Conservation (phyloP, 1,139 yeast species). For the Hemisphaericaspora lyxosophila region DNA sequence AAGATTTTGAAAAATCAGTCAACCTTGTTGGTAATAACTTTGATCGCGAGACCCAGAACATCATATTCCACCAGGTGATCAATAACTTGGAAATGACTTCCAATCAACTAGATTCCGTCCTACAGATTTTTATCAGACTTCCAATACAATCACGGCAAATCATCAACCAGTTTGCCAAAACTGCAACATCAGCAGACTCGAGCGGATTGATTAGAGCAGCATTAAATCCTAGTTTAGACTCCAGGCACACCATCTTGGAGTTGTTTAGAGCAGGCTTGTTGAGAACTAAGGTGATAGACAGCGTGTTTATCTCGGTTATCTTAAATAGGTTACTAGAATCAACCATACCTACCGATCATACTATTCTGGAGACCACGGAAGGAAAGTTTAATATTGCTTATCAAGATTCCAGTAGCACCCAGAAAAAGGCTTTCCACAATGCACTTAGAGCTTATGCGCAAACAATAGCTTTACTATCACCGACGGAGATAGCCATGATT, state of each 20-base stretch:
- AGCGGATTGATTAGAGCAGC: background rate
- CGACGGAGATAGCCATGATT: conserved; percentile 16
- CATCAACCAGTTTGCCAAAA: conserved; percentile 2
- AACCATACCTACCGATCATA: conserved; percentile 4
- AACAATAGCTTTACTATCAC: conserved; percentile 25
- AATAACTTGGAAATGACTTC: background rate
- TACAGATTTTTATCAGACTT: background rate
- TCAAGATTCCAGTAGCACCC: conserved; percentile 5
- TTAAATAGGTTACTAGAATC: conserved; percentile 6
- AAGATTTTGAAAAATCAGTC: conserved; percentile 1
- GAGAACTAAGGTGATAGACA: conserved; percentile 8
- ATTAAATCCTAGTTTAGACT: background rate
- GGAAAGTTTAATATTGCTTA: conserved; percentile 7
- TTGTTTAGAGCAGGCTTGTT: conserved; percentile 12
- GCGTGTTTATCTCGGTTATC: conserved; percentile 3
- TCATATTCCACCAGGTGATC: background rate
- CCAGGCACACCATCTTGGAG: conserved; percentile 12
- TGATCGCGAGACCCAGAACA: background rate
- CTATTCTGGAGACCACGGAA: background rate
- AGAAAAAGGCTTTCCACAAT: conserved; percentile 24
- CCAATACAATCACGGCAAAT: background rate
- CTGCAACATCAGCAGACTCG: background rate
- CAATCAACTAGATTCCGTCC: conserved; percentile 1
- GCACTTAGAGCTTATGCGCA: conserved; percentile 31
- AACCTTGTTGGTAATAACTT: background rate